phyloP scores from a whole-genome alignment of 768 basidiomycete genomes.

The Albatrellus ellisii region DNA sequence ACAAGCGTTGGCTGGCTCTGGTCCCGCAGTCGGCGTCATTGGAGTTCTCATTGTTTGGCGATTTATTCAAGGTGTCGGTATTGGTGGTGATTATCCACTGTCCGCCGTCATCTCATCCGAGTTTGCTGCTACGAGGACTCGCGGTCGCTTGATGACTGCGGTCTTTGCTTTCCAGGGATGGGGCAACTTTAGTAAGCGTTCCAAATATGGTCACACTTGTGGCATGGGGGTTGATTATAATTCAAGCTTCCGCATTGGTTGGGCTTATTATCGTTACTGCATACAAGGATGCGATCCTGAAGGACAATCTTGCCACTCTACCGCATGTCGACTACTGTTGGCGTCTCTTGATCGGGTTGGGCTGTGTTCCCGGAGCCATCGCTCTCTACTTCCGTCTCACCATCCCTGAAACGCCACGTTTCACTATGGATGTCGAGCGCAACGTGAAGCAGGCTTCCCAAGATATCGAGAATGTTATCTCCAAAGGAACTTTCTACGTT shows the following conservation, averaged over 20 bases:
- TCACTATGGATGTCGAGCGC: constrained; percentile 85
- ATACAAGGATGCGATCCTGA: constrained; percentile 49
- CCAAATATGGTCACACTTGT: not conserved
- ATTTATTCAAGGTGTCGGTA: constrained; percentile 71
- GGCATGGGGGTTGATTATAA: not conserved
- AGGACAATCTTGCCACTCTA: constrained; percentile 26
- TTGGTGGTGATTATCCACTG: constrained; percentile 84
- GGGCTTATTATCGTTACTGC: constrained; percentile 49
- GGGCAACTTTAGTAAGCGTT: constrained; percentile 58
- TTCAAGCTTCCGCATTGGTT: constrained; percentile 49
- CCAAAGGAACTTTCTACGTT: constrained; percentile 29
- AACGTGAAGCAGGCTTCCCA: constrained; percentile 63
- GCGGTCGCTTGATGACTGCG: constrained; percentile 83
- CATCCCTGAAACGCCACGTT: constrained; percentile 85
- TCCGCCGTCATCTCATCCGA: constrained; percentile 83
- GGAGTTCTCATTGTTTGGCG: constrained; percentile 78
- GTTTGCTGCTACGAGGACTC: constrained; percentile 63
- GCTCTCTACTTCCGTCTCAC: constrained; percentile 90
- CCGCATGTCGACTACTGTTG: constrained; percentile 62
- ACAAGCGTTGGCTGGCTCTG: constrained; percentile 62
- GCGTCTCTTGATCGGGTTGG: constrained; percentile 83
- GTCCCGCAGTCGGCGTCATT: constrained; percentile 55
- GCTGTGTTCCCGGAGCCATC: constrained; percentile 66
- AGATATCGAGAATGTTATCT: constrained; percentile 62
- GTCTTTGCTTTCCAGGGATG: constrained; percentile 83